Evolutionary conservation across 257 asterid genomes (phyloP).

Genomic region (Solanum microdontum): DNA sequence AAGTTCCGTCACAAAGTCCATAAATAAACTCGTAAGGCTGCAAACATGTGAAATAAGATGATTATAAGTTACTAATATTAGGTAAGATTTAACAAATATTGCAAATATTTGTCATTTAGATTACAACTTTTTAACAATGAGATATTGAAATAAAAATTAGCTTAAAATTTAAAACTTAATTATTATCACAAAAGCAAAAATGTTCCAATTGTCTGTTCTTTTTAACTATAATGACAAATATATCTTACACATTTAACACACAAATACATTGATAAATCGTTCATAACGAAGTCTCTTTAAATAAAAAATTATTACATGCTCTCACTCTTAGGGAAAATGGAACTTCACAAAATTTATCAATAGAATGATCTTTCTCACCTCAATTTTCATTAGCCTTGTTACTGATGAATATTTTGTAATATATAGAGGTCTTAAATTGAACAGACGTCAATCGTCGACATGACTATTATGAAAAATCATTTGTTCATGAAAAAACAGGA

Average conservation of each 20-base stretch:
- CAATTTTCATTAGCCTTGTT: not conserved
- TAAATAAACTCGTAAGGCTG: not conserved
- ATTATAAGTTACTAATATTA: not conserved
- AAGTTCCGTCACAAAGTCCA: not conserved
- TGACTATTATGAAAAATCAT: too few relatives aligned
- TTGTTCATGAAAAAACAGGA: too few relatives aligned
- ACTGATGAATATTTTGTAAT: too few relatives aligned
- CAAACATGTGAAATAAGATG: not conserved
- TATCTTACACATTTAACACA: not conserved
- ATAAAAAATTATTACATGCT: not conserved
- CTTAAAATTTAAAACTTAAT: not conserved
- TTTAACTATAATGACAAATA: not conserved
- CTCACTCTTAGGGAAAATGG: not conserved
- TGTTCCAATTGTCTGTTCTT: not conserved
- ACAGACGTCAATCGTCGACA: too few relatives aligned
- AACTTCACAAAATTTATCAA: not conserved
- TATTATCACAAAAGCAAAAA: not conserved
- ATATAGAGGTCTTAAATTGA: too few relatives aligned
- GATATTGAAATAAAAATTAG: not conserved
- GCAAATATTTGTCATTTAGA: not conserved
- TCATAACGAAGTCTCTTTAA: not conserved
- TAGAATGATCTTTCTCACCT: not conserved
- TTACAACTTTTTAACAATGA: not conserved
- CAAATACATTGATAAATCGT: not conserved
- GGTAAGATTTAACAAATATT: not conserved